Conservation (phyloP, 2,329 filamentous ascomycete species). For the Colletotrichum sojae region DNA sequence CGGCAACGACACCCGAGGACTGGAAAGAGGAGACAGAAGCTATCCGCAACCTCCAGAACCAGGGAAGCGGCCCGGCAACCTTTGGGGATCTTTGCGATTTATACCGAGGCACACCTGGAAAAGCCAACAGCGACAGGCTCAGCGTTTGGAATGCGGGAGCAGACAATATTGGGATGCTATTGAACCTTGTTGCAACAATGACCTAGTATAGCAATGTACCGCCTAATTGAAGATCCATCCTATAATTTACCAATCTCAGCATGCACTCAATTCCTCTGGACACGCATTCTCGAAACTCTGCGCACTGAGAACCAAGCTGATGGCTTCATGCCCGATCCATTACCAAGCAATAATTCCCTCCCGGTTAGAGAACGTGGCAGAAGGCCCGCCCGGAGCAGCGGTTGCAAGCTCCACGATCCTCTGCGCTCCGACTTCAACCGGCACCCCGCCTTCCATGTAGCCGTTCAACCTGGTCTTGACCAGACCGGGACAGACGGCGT, state of each 20-base stretch:
- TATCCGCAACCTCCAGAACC: background rate
- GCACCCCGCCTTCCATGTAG: slow-evolving; percentile 35
- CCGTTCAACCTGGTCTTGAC: slow-evolving; percentile 49
- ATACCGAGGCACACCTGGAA: background rate
- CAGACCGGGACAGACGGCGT: slow-evolving; percentile 55
- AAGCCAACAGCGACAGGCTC: slow-evolving; percentile 2
- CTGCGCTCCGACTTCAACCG: slow-evolving; percentile 48
- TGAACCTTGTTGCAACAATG: slow-evolving; percentile 22
- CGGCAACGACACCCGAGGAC: slow-evolving; percentile 7
- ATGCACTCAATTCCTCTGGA: background rate
- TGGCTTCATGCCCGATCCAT: background rate
- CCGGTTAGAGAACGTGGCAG: slow-evolving; percentile 46
- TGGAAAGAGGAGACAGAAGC: slow-evolving; percentile 27
- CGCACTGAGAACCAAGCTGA: no score
- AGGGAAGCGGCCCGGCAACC: background rate
- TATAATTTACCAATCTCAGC: background rate
- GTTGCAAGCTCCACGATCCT: slow-evolving; percentile 50
- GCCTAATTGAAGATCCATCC: background rate
- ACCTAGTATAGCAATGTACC: background rate
- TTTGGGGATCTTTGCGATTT: slow-evolving; percentile 23
- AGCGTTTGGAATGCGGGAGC: slow-evolving; percentile 34
- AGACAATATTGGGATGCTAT: slow-evolving; percentile 31
- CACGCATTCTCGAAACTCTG: no score
- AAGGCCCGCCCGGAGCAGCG: slow-evolving; percentile 47
- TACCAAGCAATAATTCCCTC: slow-evolving; percentile 45